Percentiles rank a stretch among this genome's conserved stretches.
Evolutionary conservation across 169 alveolate species (phyloP).

Genomic region (Plasmodium adleri): DNA sequence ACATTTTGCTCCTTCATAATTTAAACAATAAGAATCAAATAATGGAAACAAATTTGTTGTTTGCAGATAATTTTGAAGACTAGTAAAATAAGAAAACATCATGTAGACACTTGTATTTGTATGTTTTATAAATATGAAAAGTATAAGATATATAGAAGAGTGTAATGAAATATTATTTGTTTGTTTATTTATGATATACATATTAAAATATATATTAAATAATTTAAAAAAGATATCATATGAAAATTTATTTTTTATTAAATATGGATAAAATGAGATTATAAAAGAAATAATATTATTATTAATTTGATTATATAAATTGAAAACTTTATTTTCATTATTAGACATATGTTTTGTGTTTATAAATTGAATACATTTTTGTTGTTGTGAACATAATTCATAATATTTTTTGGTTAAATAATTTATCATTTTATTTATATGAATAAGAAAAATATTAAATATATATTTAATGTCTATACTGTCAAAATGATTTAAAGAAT

Average conservation of each 20-base stretch:
- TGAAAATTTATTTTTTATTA: slow-evolving; percentile 27
- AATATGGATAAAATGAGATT: slow-evolving; percentile 52
- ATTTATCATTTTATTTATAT: slow-evolving; percentile 5
- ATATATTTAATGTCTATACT: slow-evolving; percentile 10
- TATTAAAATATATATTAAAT: slow-evolving; percentile 41
- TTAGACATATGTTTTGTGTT: not conserved
- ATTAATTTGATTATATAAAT: slow-evolving; percentile 20
- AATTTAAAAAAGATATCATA: slow-evolving; percentile 52
- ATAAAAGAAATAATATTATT: slow-evolving; percentile 19
- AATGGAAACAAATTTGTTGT: slow-evolving; percentile 5
- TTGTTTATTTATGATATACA: slow-evolving; percentile 33
- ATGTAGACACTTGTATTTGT: slow-evolving; percentile 17
- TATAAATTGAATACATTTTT: not conserved
- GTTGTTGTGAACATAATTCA: not conserved
- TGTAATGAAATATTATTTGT: slow-evolving; percentile 13
- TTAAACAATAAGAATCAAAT: slow-evolving; percentile 1
- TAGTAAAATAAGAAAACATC: slow-evolving; percentile 28
- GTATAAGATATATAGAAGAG: slow-evolving; percentile 47
- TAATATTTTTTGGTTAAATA: not conserved
- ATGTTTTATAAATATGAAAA: slow-evolving; percentile 33
- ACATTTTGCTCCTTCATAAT: not conserved
- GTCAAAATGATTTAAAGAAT: not conserved
- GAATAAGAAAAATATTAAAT: slow-evolving; percentile 9
- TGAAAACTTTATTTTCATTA: not conserved
- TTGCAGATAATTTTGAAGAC: slow-evolving; percentile 3